phyloP scores from a whole-genome alignment of 2,329 filamentous ascomycete species.

The Monascus ruber region DNA sequence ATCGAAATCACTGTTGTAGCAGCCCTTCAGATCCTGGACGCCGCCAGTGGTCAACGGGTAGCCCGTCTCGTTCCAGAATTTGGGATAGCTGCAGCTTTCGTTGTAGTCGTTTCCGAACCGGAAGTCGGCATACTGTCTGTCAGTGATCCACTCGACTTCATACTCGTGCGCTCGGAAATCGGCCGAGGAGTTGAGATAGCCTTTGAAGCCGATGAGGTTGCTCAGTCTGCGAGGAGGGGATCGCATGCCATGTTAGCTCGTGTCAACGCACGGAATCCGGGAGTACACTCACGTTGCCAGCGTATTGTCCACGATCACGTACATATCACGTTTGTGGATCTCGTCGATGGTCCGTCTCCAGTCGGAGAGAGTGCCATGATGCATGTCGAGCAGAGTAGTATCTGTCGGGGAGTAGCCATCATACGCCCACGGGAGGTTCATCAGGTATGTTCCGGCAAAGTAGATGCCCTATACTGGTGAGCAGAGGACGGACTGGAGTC shows the following conservation, averaged over 20 bases:
- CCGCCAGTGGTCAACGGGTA: constrained; percentile 38
- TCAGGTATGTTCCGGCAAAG: constrained; percentile 51
- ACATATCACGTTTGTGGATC: constrained; percentile 53
- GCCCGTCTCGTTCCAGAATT: constrained; percentile 52
- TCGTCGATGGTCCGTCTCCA: constrained; percentile 49
- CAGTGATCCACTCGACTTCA: constrained; percentile 45
- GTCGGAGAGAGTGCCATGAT: constrained; percentile 47
- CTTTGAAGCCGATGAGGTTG: constrained; percentile 52
- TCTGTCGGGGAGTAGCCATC: constrained; percentile 52
- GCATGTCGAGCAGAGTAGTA: constrained; percentile 51
- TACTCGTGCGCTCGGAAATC: constrained; percentile 47
- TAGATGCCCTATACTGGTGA: constrained; percentile 40
- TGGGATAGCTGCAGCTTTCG: constrained; percentile 45
- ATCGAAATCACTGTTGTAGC: constrained; percentile 54
- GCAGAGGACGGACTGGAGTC: background rate
- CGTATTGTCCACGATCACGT: constrained; percentile 56
- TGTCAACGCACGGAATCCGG: too few species aligned
- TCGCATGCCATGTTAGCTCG: too few species aligned
- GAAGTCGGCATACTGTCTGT: constrained; percentile 49
- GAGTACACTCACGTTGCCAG: constrained; percentile 43
- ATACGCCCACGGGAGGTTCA: constrained; percentile 54
- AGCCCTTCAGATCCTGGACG: constrained; percentile 39
- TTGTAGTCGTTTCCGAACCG: constrained; percentile 43
- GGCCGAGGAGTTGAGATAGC: constrained; percentile 47
- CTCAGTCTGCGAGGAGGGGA: constrained; percentile 28